These are phyloP conservation scores for Candida patagonica DNA, from an alignment of 805 yeast species.

Conservation along the genomic window DNA sequence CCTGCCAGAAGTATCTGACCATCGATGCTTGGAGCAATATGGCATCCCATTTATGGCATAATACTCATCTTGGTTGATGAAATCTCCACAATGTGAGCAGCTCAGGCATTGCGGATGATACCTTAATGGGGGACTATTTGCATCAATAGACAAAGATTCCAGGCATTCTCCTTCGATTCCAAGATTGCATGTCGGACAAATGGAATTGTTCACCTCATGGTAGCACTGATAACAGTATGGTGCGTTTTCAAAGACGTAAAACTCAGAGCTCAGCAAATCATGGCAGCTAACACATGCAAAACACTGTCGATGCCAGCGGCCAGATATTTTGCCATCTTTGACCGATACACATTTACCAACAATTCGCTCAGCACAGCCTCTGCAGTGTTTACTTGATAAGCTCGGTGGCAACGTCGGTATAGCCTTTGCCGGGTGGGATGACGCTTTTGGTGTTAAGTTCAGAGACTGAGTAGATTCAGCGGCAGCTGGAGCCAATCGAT, in stretches of 20 bases:
- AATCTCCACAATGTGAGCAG: conserved; percentile 49
- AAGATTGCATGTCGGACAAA: conserved; percentile 57
- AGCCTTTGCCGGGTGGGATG: background rate
- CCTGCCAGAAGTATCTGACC: background rate
- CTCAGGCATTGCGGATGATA: conserved; percentile 69
- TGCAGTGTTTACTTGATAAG: conserved; percentile 37
- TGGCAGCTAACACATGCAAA: conserved; percentile 66
- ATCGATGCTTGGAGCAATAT: conserved; percentile 27
- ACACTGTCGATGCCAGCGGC: conserved; percentile 91
- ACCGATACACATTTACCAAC: conserved; percentile 65
- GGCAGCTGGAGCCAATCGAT: background rate
- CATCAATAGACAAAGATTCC: conserved; percentile 35
- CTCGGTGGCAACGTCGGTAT: background rate
- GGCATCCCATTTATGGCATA: conserved; percentile 27
- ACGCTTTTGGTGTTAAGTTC: background rate
- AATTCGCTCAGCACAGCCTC: conserved; percentile 56
- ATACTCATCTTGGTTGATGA: conserved; percentile 25
- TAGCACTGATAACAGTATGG: conserved; percentile 78
- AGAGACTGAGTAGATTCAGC: background rate
- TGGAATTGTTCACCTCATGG: conserved; percentile 65
- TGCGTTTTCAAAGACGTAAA: conserved; percentile 63
- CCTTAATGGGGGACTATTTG: conserved; percentile 48
- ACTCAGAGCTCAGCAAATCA: conserved; percentile 33
- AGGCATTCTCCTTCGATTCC: conserved; percentile 91
- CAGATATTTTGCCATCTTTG: conserved; percentile 52